Base-by-base conservation (phyloP, 2,329 filamentous ascomycete genomes). In the Apiospora hydei region DNA sequence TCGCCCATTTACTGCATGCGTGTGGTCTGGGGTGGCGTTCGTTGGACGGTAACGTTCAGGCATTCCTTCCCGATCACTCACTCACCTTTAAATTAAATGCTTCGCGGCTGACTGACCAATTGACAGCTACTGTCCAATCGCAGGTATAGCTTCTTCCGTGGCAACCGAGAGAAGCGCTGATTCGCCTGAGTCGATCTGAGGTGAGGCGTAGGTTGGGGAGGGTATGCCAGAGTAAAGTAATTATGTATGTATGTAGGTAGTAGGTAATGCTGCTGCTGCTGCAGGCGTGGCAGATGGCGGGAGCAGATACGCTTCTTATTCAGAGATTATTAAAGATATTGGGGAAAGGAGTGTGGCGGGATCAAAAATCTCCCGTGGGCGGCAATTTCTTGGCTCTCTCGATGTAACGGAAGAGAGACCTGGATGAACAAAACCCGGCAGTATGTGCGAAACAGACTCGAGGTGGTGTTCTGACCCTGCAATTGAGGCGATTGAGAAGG, bases 311-410 rank as follows among this genome's bases (percentile, higher is more conserved):
- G 53, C 53, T 38, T 61, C 53, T 61, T 61, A 38, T 64, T 64
- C 34, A n/a, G 57, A 41, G 57, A 64, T 64, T 64, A 64, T 64
- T 64, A 64, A 64, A 64, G 57, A 64, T 64, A 64, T 41, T 7
- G 47, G 18, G 8, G 49, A 69, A 69, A 69, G 68, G 68, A 69
- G 68, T 51, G 68, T 69, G 68, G 68, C 68, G 68, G 68, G 68
- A 69, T 38, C 7, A 69, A 69, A 30, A 43, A 69, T 47, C 51
- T 41, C 68, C 68, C 68, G 68, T 57, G 43, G 68, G 68, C 57
- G 57, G 57, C 57, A 64, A 24, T 64, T 64, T 41, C 34, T 41
- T 41, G 57, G 34, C 18, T 24, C 57, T 64, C 57, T 64, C 41
- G 57, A 13, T 41, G 57, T 41, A 64, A 64, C 30, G n/a, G 34